Percentiles rank a stretch among this genome's conserved stretches.
phyloP scores from a whole-genome alignment of 192 early-diverging fungal species.

The Podila verticillata region DNA sequence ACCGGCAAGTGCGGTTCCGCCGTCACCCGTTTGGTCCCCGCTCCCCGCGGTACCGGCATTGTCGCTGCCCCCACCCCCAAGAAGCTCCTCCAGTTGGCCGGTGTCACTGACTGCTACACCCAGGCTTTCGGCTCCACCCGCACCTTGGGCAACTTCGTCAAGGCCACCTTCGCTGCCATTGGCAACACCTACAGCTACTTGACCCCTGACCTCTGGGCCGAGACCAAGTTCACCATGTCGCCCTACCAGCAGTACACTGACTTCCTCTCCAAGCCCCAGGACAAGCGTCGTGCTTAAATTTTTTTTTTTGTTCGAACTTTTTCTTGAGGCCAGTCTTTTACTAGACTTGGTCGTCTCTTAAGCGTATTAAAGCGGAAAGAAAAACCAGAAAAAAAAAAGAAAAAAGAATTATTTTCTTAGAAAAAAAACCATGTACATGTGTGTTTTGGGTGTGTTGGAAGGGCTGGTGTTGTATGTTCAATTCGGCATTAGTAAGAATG shows the following conservation, averaged over 20 bases:
- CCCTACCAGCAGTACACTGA: constrained; percentile 93
- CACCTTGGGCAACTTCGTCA: constrained; percentile 99
- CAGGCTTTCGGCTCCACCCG: constrained; percentile 95
- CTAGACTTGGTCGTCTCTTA: no score
- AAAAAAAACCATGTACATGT: no score
- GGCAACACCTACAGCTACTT: constrained; percentile 97
- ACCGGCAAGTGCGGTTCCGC: constrained; percentile 97
- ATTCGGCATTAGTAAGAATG: no score
- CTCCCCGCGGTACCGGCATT: constrained; percentile 99
- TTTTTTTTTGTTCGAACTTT: constrained; percentile 45
- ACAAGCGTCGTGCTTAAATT: constrained; percentile 60
- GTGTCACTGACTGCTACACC: constrained; percentile 99
- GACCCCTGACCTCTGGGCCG: constrained; percentile 96
- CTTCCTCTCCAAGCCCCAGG: constrained; percentile 70
- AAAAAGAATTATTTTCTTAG: no score
- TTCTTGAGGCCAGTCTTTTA: no score
- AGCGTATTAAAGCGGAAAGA: no score
- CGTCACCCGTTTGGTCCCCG: constrained; percentile 92
- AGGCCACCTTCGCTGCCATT: constrained; percentile 98
- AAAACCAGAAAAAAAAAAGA: no score
- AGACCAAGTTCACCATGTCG: constrained; percentile 83
- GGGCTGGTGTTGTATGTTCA: no score
- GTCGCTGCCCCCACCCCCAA: constrained; percentile 98
- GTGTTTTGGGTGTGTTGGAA: no score
- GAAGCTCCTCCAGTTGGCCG: constrained; percentile 96